Percentiles rank a stretch among this genome's conserved stretches.
phyloP scores from a whole-genome alignment of 345 rosid species.

The Alliaria petiolata region DNA sequence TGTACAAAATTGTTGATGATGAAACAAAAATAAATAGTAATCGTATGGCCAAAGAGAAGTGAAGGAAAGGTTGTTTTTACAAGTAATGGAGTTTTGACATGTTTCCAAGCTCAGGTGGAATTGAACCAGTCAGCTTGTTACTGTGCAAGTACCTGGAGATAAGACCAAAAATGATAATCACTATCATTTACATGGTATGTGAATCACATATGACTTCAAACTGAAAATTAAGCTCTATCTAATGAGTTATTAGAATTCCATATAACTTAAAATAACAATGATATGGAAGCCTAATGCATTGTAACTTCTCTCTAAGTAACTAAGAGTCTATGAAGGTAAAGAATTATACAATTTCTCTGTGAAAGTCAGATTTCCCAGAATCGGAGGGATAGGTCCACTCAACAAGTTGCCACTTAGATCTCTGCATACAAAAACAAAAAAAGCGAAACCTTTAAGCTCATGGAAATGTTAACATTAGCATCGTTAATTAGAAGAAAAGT shows the following conservation, averaged over 20 bases:
- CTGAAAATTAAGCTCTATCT: not conserved
- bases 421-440: slow-evolving; percentile 33
- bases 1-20: not conserved
- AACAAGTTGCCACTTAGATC: slow-evolving; percentile 85
- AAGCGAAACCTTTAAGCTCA: not conserved
- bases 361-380: slow-evolving; percentile 81
- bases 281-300: not conserved
- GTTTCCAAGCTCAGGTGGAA: slow-evolving; percentile 94
- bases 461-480: not conserved
- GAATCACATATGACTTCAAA: not conserved
- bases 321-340: not conserved
- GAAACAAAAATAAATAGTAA: not conserved
- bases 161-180: not conserved
- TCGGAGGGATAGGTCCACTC: slow-evolving; percentile 87
- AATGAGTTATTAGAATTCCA: not conserved
- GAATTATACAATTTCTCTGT: slow-evolving; percentile 83
- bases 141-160: slow-evolving; percentile 71
- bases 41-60: not conserved
- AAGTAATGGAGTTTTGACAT: slow-evolving; percentile 95
- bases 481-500: not conserved
- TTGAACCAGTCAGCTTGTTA: slow-evolving; percentile 73
- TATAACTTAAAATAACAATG: not conserved
- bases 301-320: not conserved
- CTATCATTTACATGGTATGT: not conserved
- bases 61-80: slow-evolving; percentile 36